Percentiles rank a stretch among this genome's conserved stretches.
phyloP scores from a whole-genome alignment of 805 yeast genomes.

The Myxozyma neglecta region DNA sequence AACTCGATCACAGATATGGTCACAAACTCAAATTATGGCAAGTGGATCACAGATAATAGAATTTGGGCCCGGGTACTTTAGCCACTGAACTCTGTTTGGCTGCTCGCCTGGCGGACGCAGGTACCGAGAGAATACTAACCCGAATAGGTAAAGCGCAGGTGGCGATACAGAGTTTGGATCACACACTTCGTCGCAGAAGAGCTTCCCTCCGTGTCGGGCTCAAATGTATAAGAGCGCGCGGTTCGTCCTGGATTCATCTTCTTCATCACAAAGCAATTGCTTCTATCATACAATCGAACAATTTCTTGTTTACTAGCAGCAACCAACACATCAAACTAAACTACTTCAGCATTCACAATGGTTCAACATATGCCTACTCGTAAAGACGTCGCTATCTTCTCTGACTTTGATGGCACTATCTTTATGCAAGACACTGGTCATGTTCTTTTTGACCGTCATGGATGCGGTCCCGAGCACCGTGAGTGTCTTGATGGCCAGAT shows the following conservation, averaged over 20 bases:
- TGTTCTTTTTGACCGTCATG: slow-evolving; percentile 46
- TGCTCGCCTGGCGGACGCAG: not conserved
- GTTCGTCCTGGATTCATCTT: not conserved
- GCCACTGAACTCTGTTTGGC: not conserved
- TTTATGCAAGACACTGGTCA: slow-evolving; percentile 50
- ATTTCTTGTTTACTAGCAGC: not conserved
- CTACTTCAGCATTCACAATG: not conserved
- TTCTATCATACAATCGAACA: not conserved
- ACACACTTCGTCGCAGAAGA: slow-evolving; percentile 1
- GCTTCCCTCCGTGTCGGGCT: not conserved
- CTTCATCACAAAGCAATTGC: not conserved
- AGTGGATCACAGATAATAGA: not conserved
- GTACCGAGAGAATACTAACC: not conserved
- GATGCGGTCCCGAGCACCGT: slow-evolving; percentile 45
- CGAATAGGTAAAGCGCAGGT: not conserved
- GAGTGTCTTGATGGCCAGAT: slow-evolving; percentile 43
- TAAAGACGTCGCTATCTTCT: slow-evolving; percentile 32
- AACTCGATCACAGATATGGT: too few relatives aligned
- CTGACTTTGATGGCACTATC: slow-evolving; percentile 49
- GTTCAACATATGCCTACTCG: slow-evolving; percentile 14
- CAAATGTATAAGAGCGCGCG: not conserved
- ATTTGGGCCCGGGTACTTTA: not conserved
- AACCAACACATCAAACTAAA: not conserved
- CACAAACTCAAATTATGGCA: not conserved
- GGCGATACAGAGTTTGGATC: slow-evolving; percentile 6